phyloP scores from a whole-genome alignment of 1,139 yeast species.

The Geotrichum klebahnii region DNA sequence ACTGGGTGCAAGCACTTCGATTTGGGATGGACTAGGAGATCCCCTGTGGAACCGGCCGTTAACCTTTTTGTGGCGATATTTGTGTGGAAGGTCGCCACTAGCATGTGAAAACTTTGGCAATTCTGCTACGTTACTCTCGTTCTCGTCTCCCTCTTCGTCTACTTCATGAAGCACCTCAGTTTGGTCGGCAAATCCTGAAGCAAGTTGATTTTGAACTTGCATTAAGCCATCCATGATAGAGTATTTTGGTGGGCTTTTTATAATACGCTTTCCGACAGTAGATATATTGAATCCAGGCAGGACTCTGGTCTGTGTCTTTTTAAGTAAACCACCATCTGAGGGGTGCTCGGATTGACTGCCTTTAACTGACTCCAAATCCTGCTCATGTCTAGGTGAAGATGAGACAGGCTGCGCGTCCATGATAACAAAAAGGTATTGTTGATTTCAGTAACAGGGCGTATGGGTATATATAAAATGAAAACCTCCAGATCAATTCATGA shows the following conservation, averaged over 20 bases:
- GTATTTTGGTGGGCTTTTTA: neutral
- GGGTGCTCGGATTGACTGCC: too few relatives aligned
- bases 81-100: too few relatives aligned
- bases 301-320: neutral
- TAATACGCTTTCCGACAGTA: neutral
- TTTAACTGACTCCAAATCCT: too few relatives aligned
- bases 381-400: too few relatives aligned
- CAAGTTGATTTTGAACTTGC: conserved; percentile 14
- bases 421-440: too few relatives aligned
- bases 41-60: neutral
- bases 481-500: too few relatives aligned
- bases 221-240: conserved; percentile 11
- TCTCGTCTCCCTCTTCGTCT: neutral
- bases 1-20: neutral
- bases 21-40: neutral
- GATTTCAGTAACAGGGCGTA: too few relatives aligned
- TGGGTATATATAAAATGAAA: too few relatives aligned
- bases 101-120: neutral
- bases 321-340: too few relatives aligned
- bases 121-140: neutral
- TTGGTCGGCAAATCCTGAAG: neutral
- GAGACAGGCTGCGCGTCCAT: too few relatives aligned
- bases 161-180: neutral
- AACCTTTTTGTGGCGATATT: neutral
- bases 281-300: conserved; percentile 1